These are phyloP conservation scores for Intubia oerlemansii DNA, from an alignment of 2,329 filamentous ascomycete genomes.

Conservation along the genomic window DNA sequence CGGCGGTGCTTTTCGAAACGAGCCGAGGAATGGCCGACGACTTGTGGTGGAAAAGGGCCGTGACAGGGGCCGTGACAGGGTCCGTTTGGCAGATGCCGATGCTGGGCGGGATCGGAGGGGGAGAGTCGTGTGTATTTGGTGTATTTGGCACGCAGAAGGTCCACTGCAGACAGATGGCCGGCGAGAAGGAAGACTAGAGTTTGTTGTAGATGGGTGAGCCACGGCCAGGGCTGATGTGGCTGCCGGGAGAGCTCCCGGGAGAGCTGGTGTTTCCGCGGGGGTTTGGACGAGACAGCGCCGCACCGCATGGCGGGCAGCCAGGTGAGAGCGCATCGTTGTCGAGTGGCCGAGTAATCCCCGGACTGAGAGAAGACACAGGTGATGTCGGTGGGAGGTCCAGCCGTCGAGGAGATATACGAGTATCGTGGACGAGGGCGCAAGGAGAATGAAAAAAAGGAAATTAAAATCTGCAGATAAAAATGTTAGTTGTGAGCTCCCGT, in stretches of 20 bases:
- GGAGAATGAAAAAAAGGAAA: too few relatives aligned
- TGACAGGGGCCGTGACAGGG: neutral
- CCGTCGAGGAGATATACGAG: too few relatives aligned
- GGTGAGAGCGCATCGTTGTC: slow-evolving; percentile 32
- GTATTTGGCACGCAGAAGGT: too few relatives aligned
- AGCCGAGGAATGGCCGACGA: slow-evolving; percentile 36
- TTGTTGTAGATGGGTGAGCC: neutral
- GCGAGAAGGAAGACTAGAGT: neutral
- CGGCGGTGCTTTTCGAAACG: slow-evolving; percentile 35
- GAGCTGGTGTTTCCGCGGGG: neutral
- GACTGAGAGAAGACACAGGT: too few relatives aligned
- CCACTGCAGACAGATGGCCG: neutral
- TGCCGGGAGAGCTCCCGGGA: neutral
- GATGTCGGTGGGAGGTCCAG: too few relatives aligned
- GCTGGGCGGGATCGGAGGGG: neutral
- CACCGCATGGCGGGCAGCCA: slow-evolving; percentile 34
- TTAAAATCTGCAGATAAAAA: too few relatives aligned
- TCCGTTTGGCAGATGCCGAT: neutral
- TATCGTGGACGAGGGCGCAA: too few relatives aligned
- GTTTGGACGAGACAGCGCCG: slow-evolving; percentile 24
- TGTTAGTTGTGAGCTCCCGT: too few relatives aligned
- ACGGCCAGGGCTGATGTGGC: neutral
- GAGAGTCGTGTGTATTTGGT: too few relatives aligned
- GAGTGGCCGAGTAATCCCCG: too few relatives aligned
- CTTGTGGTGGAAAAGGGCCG: slow-evolving; percentile 2